phyloP scores from a whole-genome alignment of 129 eudicot species.

The Helichrysum umbraculigerum region DNA sequence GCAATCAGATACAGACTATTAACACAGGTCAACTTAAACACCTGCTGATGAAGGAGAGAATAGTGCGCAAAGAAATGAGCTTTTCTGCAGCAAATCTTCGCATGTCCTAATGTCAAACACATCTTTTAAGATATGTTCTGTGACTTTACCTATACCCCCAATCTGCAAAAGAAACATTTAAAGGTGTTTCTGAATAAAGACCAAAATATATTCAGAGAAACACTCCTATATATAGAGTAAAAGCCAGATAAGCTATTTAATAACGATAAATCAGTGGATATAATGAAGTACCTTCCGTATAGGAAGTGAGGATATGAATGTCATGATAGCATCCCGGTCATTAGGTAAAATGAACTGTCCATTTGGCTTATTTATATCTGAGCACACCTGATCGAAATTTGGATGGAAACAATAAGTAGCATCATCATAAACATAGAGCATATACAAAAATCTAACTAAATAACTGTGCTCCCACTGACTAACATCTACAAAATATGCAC shows the following conservation, averaged over 20 bases:
- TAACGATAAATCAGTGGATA: background rate
- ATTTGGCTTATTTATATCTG: constrained; percentile 94
- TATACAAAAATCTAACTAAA: background rate
- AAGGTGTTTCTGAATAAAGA: constrained; percentile 9
- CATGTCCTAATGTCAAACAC: constrained; percentile 81
- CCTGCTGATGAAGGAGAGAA: constrained; percentile 94
- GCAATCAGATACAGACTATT: background rate
- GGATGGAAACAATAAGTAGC: background rate
- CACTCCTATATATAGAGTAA: constrained; percentile 15
- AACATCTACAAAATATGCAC: too few species aligned
- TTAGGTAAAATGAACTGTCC: constrained; percentile 89
- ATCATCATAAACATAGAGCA: constrained; percentile 2
- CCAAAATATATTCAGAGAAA: background rate
- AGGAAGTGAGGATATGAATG: constrained; percentile 93
- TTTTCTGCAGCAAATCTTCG: constrained; percentile 78
- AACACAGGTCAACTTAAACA: constrained; percentile 22
- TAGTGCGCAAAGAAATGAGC: constrained; percentile 69
- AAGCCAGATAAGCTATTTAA: constrained; percentile 9
- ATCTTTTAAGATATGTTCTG: constrained; percentile 76
- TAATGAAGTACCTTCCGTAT: constrained; percentile 69
- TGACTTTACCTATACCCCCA: constrained; percentile 97
- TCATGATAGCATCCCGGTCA: constrained; percentile 71
- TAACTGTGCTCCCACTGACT: background rate
- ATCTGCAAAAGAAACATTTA: constrained; percentile 52
- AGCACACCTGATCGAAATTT: constrained; percentile 64